Evolutionary conservation across 371 early-diverging fungal species (phyloP).

Genomic region (Saksenaea oblongispora): DNA sequence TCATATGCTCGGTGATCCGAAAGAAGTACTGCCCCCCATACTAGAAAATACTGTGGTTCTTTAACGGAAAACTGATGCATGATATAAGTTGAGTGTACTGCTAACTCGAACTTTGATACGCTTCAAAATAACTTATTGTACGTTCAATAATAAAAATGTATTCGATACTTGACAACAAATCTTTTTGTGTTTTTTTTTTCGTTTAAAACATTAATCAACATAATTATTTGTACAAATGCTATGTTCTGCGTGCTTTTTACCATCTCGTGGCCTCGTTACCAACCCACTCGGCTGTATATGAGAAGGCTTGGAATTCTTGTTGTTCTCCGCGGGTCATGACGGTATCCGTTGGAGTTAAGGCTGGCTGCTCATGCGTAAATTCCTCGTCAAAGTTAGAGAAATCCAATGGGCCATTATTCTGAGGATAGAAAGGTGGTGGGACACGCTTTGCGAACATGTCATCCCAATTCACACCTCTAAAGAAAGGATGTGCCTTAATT

Average conservation of each 20-base stretch:
- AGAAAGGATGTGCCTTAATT: slow-evolving; percentile 94
- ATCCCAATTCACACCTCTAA: slow-evolving; percentile 92
- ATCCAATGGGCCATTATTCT: slow-evolving; percentile 76
- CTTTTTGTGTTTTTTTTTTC: background rate
- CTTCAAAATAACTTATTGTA: no score
- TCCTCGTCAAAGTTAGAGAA: slow-evolving; percentile 96
- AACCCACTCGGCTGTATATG: slow-evolving; percentile 91
- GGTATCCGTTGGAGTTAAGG: slow-evolving; percentile 84
- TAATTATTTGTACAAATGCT: background rate
- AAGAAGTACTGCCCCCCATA: no score
- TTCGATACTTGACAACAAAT: no score
- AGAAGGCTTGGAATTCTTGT: slow-evolving; percentile 90
- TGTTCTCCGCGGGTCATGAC: slow-evolving; percentile 81
- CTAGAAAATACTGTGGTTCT: no score
- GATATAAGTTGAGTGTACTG: no score
- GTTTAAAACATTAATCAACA: background rate
- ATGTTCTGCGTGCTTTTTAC: background rate
- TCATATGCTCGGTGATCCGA: no score
- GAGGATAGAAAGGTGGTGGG: slow-evolving; percentile 89
- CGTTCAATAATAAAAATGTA: no score
- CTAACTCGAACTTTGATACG: no score
- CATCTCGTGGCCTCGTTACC: background rate
- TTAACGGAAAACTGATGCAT: no score
- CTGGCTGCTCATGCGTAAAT: slow-evolving; percentile 89
- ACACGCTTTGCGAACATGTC: slow-evolving; percentile 81